These are phyloP conservation scores for Capsella rubella DNA, from an alignment of 441 rosid species.

Conservation along the genomic window DNA sequence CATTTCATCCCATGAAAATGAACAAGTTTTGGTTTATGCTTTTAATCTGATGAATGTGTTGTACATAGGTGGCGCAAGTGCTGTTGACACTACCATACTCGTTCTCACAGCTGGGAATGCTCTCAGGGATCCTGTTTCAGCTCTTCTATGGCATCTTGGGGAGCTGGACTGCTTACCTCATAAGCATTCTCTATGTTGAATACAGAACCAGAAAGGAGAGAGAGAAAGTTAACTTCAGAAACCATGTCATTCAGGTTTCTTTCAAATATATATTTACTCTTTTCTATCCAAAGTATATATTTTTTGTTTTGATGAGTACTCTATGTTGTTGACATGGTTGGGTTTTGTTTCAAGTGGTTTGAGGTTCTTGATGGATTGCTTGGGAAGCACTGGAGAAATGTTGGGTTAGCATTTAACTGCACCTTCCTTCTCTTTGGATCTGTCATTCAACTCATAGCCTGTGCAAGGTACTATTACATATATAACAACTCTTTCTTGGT, in stretches of 20 bases:
- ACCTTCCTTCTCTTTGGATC: constrained; percentile 86
- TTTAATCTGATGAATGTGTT: not conserved
- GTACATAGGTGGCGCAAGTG: constrained; percentile 70
- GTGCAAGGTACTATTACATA: constrained; percentile 60
- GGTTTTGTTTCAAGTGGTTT: constrained; percentile 59
- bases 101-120: constrained; percentile 79
- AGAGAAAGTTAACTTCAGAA: constrained; percentile 82
- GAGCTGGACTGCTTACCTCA: constrained; percentile 84
- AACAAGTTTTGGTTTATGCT: not conserved
- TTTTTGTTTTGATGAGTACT: not conserved
- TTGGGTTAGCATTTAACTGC: constrained; percentile 81
- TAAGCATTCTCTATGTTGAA: constrained; percentile 75
- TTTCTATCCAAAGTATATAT: not conserved
- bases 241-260: constrained; percentile 76
- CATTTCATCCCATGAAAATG: not conserved
- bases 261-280: not conserved
- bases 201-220: constrained; percentile 78
- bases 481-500: not conserved
- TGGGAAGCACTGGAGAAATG: constrained; percentile 85
- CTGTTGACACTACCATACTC: constrained; percentile 79
- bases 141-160: constrained; percentile 75
- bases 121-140: constrained; percentile 77
- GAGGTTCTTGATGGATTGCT: constrained; percentile 86
- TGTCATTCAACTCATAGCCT: constrained; percentile 84
- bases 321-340: not conserved